phyloP scores from a whole-genome alignment of 768 basidiomycete species.

The Favolaschia claudopus region DNA sequence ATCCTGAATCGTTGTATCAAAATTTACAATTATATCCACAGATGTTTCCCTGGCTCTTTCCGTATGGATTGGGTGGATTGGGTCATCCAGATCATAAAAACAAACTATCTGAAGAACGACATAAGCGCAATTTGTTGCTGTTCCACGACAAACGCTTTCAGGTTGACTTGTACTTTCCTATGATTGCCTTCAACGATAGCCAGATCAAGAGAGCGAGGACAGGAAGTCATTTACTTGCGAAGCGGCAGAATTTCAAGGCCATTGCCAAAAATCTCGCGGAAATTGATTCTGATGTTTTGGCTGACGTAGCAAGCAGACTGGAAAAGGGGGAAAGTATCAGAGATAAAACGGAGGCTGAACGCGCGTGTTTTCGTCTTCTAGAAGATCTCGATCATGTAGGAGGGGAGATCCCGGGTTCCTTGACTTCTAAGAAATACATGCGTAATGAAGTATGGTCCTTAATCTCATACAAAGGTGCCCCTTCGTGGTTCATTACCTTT shows the following conservation, averaged over 20 bases:
- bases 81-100: background rate
- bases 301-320: no score
- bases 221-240: constrained; percentile 12
- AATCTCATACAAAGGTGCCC: constrained; percentile 33
- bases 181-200: constrained; percentile 21
- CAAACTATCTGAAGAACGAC: background rate
- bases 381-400: constrained; percentile 28
- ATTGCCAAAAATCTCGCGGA: background rate
- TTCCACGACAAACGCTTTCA: constrained; percentile 9
- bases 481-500: constrained; percentile 46
- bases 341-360: background rate
- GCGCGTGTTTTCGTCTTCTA: constrained; percentile 29
- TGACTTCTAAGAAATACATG: constrained; percentile 35
- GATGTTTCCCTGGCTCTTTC: no score
- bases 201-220: constrained; percentile 25
- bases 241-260: background rate
- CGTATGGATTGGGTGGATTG: background rate
- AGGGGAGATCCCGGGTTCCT: constrained; percentile 30
- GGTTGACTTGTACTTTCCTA: background rate
- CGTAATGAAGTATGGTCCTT: constrained; percentile 28
- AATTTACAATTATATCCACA: no score
- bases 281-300: background rate
- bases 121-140: background rate
- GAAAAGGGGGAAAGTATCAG: no score
- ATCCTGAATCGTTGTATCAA: no score